Evolutionary conservation across 495 filamentous ascomycete genomes (phyloP).

Genomic region (Xylaria bambusicola): DNA sequence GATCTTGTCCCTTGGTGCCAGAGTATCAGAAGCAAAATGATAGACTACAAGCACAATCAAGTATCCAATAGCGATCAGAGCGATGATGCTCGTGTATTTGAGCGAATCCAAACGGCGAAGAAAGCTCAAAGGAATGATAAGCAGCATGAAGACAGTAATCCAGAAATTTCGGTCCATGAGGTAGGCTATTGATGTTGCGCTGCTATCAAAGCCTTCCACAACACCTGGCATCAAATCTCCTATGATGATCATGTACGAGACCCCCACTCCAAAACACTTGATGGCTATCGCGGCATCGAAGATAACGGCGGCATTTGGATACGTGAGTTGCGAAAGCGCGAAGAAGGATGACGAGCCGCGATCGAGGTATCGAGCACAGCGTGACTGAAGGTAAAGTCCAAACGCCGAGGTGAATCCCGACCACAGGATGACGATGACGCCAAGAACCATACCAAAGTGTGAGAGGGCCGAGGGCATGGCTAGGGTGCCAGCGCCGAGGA

Average conservation of each 20-base stretch:
- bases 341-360: conserved; percentile 80
- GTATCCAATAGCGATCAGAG: conserved; percentile 90
- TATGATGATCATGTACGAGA: conserved; percentile 98
- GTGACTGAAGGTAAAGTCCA: conserved; percentile 89
- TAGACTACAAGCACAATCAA: conserved; percentile 88
- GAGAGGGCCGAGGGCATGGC: conserved; percentile 94
- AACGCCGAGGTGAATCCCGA: conserved; percentile 86
- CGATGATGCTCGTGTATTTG: conserved; percentile 94
- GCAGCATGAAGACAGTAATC: conserved; percentile 97
- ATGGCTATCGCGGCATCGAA: conserved; percentile 97
- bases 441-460: conserved; percentile 84
- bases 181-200: conserved; percentile 61
- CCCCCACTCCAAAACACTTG: conserved; percentile 96
- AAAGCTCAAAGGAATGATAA: conserved; percentile 93
- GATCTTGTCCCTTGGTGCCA: conserved; percentile 68
- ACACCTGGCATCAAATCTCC: conserved; percentile 98
- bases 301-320: conserved; percentile 91
- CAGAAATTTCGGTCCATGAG: conserved; percentile 90
- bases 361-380: conserved; percentile 90
- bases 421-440: conserved; percentile 84
- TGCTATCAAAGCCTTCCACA: conserved; percentile 65
- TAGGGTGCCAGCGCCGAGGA: conserved; percentile 89
- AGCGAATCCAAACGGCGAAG: conserved; percentile 87
- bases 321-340: conserved; percentile 90
- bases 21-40: conserved; percentile 82